Evolutionary conservation across 495 filamentous ascomycete genomes (phyloP), one percentile per base, ranked within the genome.

Genomic region (Trichocladium antarcticum): DNA sequence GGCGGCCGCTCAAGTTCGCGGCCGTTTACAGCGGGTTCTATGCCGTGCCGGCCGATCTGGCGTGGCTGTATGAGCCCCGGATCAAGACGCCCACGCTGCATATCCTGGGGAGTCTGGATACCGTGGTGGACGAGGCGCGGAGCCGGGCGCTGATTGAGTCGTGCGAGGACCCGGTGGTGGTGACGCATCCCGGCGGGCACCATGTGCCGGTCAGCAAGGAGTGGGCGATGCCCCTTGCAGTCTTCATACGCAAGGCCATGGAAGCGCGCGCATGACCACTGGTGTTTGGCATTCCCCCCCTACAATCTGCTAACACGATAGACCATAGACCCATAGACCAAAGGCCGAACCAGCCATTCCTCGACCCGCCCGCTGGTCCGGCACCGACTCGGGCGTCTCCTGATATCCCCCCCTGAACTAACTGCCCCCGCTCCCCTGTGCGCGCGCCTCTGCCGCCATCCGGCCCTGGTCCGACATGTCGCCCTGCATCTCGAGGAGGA

Each of bases 181-280:
- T 94, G 34, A 81, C 76, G 56, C 92, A 97, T 71, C 90, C 92
- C 2, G 92, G 92, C 12, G 90, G 92, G 0, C 92, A 98, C 65
- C 94, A 90, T 61, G 71, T 98, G 58, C 92, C 92, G 0, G 79
- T 84, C 44, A 76, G 78, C 56, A 83, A 83, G 68, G 80, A 85
- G 51, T 95, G 83, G 76, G 78, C 84, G 34, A 79, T 80, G 69
- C 80, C 77, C 39, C 64, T 90, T 42, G 79, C 81, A 34, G 76
- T 72, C 22, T 98, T 95, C 67, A 75, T 96, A 22, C 74, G 69
- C 65, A 78, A 81, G 54, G 71, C 71, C 49, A 58, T 59, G 36
- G 66, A 74, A 59, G 65, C 70, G 27, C n/a, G 47, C 15, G 31
- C 19, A 11, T 37, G 31, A 42, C n/a, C n/a, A n/a, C n/a, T n/a